Conservation (phyloP, 2,329 filamentous ascomycete species). For the Lachnellula subtilissima region DNA sequence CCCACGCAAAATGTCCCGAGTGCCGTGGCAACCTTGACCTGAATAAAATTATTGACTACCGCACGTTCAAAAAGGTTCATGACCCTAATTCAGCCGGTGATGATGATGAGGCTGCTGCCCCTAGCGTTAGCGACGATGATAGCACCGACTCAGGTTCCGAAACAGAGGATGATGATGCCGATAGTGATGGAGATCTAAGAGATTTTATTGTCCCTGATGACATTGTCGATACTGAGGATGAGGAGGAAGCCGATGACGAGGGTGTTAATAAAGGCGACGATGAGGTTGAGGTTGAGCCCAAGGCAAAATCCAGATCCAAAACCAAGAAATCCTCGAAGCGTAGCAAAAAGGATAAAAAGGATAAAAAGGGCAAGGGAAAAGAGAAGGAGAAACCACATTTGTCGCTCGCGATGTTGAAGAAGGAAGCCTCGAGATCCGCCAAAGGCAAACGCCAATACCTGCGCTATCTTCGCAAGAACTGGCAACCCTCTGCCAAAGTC, state of each 20-base stretch:
- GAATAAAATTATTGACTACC: slow-evolving; percentile 67
- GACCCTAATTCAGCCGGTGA: slow-evolving; percentile 46
- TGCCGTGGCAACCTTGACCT: slow-evolving; percentile 66
- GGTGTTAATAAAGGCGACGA: slow-evolving; percentile 29
- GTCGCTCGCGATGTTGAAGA: slow-evolving; percentile 61
- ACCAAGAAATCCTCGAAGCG: slow-evolving; percentile 1
- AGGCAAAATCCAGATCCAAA: slow-evolving; percentile 37
- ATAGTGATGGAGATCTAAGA: slow-evolving; percentile 40
- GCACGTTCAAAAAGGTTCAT: slow-evolving; percentile 68
- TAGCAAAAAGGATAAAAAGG: slow-evolving; percentile 33
- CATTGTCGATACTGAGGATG: slow-evolving; percentile 27
- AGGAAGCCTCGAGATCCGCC: slow-evolving; percentile 58
- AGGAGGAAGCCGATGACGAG: slow-evolving; percentile 32
- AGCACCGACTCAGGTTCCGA: slow-evolving; percentile 23
- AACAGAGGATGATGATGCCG: slow-evolving; percentile 25
- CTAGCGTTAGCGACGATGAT: slow-evolving; percentile 3
- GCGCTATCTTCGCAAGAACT: slow-evolving; percentile 67
- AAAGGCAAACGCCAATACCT: slow-evolving; percentile 65
- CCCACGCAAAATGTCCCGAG: slow-evolving; percentile 56
- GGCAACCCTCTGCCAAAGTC: slow-evolving; percentile 71
- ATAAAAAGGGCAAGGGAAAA: slow-evolving; percentile 32
- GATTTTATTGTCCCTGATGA: slow-evolving; percentile 53
- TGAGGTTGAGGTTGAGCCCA: slow-evolving; percentile 21
- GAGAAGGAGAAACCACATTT: slow-evolving; percentile 34
- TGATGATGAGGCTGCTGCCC: slow-evolving; percentile 13